A percentile compares a stretch with the other conserved stretches of the same genome.
Evolutionary conservation across 495 filamentous ascomycete genomes (phyloP).

Genomic region (Penicillium malachiteum): DNA sequence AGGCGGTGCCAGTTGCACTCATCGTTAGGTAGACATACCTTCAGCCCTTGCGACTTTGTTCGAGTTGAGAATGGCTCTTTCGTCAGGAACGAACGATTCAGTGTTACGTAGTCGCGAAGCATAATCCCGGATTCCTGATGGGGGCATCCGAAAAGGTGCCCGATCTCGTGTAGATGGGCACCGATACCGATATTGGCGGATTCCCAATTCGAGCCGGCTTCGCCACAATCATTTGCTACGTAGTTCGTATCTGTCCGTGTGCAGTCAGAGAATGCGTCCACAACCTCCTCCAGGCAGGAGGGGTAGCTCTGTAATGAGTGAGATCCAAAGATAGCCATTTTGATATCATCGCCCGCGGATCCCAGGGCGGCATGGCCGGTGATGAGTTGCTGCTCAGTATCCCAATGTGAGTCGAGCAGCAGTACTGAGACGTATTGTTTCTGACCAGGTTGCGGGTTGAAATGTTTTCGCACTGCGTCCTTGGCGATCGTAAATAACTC

Average conservation of each 20-base stretch:
- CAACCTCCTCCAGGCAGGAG: conserved; percentile 77
- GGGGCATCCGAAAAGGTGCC: conserved; percentile 83
- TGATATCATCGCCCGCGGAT: conserved; percentile 64
- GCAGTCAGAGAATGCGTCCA: conserved; percentile 82
- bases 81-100: conserved; percentile 79
- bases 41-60: conserved; percentile 74
- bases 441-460: conserved; percentile 70
- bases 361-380: conserved; percentile 80
- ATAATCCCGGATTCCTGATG: conserved; percentile 87
- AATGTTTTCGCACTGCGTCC: conserved; percentile 72
- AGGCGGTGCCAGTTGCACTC: conserved; percentile 89
- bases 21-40: conserved; percentile 67
- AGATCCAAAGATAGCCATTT: conserved; percentile 86
- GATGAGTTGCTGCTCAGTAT: conserved; percentile 63
- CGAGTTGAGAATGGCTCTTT: conserved; percentile 80
- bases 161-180: conserved; percentile 84
- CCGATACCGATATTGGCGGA: conserved; percentile 89
- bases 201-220: conserved; percentile 87
- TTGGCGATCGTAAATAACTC: conserved; percentile 73
- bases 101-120: conserved; percentile 76
- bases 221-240: conserved; percentile 80
- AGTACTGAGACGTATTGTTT: conserved; percentile 82
- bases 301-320: conserved; percentile 88
- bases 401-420: conserved; percentile 85
- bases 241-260: conserved; percentile 79